Percentiles rank a stretch among this genome's conserved stretches.
Conservation (phyloP, 2,329 filamentous ascomycete species). For the Plectosphaerella cucumerina region DNA sequence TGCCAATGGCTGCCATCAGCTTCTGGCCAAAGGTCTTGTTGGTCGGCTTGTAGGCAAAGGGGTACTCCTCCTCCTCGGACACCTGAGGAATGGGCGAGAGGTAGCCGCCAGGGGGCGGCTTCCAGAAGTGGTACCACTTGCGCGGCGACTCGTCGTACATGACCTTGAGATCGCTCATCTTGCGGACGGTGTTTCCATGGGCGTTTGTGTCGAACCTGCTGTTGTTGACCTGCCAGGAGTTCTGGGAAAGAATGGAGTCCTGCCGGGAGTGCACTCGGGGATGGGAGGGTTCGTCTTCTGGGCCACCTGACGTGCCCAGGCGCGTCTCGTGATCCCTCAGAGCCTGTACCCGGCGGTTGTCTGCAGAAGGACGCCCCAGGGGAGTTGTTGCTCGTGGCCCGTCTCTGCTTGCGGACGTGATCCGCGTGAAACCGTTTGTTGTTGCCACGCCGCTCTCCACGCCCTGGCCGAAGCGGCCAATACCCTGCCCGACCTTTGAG, state of each 20-base stretch:
- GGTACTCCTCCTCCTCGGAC: constrained; percentile 38
- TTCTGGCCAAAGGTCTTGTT: constrained; percentile 47
- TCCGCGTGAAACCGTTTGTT: constrained; percentile 48
- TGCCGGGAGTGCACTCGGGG: too few relatives aligned
- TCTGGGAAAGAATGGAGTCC: constrained; percentile 30
- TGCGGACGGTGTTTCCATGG: constrained; percentile 49
- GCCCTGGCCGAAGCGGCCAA: constrained; percentile 40
- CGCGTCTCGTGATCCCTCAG: constrained; percentile 25
- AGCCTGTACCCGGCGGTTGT: constrained; percentile 22
- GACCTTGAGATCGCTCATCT: constrained; percentile 41
- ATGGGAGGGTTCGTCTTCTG: too few relatives aligned
- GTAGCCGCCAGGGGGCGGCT: constrained; percentile 57
- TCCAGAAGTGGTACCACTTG: constrained; percentile 62
- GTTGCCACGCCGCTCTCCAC: constrained; percentile 49
- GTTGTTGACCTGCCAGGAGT: constrained; percentile 29
- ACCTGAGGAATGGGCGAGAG: constrained; percentile 58
- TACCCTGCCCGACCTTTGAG: constrained; percentile 30
- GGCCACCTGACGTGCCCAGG: not conserved
- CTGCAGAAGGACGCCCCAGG: not conserved
- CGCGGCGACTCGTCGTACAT: constrained; percentile 41
- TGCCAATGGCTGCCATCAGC: constrained; percentile 44
- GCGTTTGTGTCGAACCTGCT: constrained; percentile 23
- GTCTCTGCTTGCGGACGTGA: constrained; percentile 17
- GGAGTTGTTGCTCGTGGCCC: constrained; percentile 6
- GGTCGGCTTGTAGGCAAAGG: constrained; percentile 28